These are phyloP conservation scores for Coemansia sp. DNA, from an alignment of 192 early-diverging fungal genomes.

Conservation along the genomic window DNA sequence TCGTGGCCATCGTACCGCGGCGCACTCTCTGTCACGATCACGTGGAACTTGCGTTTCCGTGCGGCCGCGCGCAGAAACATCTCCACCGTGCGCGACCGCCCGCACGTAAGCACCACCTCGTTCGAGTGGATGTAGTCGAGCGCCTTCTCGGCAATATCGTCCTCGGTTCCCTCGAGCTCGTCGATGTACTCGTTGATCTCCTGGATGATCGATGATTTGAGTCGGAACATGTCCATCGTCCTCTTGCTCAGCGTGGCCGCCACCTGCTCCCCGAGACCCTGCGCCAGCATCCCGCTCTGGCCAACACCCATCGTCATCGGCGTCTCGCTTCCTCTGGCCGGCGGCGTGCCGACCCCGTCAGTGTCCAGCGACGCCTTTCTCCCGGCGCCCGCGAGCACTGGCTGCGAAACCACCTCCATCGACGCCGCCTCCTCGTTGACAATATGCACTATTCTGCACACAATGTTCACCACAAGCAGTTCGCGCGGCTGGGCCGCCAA, in stretches of 20 bases:
- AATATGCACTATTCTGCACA: constrained; percentile 79
- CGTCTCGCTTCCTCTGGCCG: constrained; percentile 33
- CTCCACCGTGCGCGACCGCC: constrained; percentile 83
- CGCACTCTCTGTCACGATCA: constrained; percentile 92
- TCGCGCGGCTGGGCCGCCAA: constrained; percentile 82
- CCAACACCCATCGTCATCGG: constrained; percentile 37
- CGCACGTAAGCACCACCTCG: constrained; percentile 95
- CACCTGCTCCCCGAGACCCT: constrained; percentile 64
- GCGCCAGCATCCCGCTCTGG: constrained; percentile 13
- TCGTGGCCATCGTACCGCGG: constrained; percentile 88
- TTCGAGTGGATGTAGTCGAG: constrained; percentile 93
- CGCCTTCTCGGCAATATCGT: constrained; percentile 81
- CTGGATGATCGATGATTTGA: constrained; percentile 79
- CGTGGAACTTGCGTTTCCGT: constrained; percentile 83
- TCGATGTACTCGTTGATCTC: constrained; percentile 86
- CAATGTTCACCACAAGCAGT: constrained; percentile 83
- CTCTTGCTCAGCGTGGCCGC: constrained; percentile 34
- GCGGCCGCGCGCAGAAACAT: constrained; percentile 85
- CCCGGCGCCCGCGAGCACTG: background rate
- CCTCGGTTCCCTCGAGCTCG: constrained; percentile 78
- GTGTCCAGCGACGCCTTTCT: background rate
- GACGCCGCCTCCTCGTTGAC: constrained; percentile 66
- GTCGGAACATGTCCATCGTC: constrained; percentile 42
- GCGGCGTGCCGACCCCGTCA: constrained; percentile 7
- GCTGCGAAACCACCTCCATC: constrained; percentile 21